Evolutionary conservation across 306 rosid genomes (phyloP), one percentile per base, ranked within the genome.

Genomic region (Vigna angularis): DNA sequence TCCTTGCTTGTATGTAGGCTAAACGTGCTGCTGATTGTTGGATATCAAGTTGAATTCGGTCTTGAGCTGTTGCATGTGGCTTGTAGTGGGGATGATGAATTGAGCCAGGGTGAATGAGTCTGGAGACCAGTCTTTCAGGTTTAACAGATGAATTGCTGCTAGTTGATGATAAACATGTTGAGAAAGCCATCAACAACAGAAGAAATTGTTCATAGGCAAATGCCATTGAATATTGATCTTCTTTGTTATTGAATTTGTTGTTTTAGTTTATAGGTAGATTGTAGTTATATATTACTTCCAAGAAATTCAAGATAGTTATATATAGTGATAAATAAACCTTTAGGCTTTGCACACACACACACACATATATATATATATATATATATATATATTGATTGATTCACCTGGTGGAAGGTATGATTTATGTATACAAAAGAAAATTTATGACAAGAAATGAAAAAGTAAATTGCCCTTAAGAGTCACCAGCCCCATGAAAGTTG

Each of bases 11-110:
- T 58, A 86, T 71, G 61, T 68, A 79, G 16, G 85, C n/a, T 3
- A 82, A 70, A 5, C 84, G 84, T n/a, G 77, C 70, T 20, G 51
- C 1, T 5, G 86, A 66, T 47, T 74, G 55, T 18, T 81, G 47
- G 40, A 78, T 81, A 6, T 85, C 83, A 32, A 22, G 81, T 74
- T 81, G 59, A 18, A 74, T 63, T 51, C 38, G 12, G 15, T 81
- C 88, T 74, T 68, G 24, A 45, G 67, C 58, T 50, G 75, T 81
- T 77, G 69, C 79, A 3, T 62, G 70, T 48, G 75, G 61, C 34
- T 85, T 69, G 50, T 78, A 81, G 63, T 1, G 18, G 42, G 83
- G 83, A 56, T 85, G 85, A 52, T 17, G 83, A 78, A 78, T 50
- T 10, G 85, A 81, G 22, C 20, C 20, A 5, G 10, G 75, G 48